Evolutionary conservation across 31 red algal species (phyloP).

Genomic region (Asparagopsis taxiformis): DNA sequence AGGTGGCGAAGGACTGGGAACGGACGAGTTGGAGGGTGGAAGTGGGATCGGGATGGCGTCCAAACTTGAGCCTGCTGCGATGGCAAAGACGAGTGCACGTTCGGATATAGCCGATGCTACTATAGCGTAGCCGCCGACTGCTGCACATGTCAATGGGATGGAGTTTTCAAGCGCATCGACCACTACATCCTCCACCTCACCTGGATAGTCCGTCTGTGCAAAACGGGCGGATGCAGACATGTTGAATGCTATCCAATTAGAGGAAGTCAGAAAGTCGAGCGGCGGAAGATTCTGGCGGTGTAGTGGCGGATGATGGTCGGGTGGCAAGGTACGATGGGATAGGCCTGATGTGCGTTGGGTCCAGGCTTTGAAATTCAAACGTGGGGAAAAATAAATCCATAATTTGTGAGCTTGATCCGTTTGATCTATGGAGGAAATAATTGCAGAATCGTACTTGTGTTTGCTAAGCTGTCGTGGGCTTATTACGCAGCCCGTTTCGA

Average conservation of each 20-base stretch:
- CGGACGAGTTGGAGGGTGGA: no score
- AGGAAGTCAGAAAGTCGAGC: background rate
- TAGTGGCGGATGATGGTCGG: background rate
- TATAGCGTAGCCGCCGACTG: slow-evolving; percentile 46
- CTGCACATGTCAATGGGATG: slow-evolving; percentile 10
- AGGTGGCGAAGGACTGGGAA: background rate
- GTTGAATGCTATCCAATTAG: background rate
- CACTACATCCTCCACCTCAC: slow-evolving; percentile 52
- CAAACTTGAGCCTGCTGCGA: slow-evolving; percentile 28
- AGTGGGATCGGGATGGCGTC: slow-evolving; percentile 40
- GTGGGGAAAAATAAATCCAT: no score
- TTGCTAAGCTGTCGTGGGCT: no score
- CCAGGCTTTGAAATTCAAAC: no score
- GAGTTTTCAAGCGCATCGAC: slow-evolving; percentile 3
- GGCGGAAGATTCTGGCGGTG: background rate
- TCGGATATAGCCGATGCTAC: slow-evolving; percentile 17
- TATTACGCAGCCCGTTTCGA: no score
- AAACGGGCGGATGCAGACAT: slow-evolving; percentile 40
- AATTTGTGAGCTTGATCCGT: no score
- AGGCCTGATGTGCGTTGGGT: no score
- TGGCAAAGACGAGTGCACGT: slow-evolving; percentile 42
- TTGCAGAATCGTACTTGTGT: no score
- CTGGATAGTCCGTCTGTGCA: slow-evolving; percentile 37
- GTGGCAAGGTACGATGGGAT: no score
- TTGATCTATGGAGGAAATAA: no score